phyloP scores from a whole-genome alignment of 2,329 filamentous ascomycete species.

The Cyclaneusma minus region DNA sequence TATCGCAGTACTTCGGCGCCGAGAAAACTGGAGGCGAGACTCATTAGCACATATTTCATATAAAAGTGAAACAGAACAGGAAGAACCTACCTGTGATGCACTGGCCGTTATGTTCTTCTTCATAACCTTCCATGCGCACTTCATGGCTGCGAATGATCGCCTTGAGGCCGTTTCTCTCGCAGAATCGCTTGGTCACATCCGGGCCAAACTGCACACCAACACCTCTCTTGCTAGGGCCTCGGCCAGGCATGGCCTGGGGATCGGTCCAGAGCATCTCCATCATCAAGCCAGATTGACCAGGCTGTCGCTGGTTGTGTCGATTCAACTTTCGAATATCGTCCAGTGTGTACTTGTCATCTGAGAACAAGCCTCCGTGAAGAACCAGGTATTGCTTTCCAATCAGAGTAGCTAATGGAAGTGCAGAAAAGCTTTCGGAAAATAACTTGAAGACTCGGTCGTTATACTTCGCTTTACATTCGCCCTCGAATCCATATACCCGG shows the following conservation, averaged over 20 bases:
- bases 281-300: conserved; percentile 88
- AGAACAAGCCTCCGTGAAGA: conserved; percentile 90
- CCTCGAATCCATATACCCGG: conserved; percentile 93
- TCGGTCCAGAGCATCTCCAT: conserved; percentile 99
- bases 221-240: conserved; percentile 89
- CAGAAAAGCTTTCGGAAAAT: conserved; percentile 96
- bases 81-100: conserved; percentile 79
- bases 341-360: conserved; percentile 79
- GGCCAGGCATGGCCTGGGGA: conserved; percentile 70
- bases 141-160: conserved; percentile 96
- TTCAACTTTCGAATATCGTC: conserved; percentile 91
- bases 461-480: conserved; percentile 96
- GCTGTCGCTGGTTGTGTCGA: conserved; percentile 79
- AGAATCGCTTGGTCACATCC: conserved; percentile 91
- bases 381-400: conserved; percentile 85
- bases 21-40: conserved; percentile 58
- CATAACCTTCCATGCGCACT: conserved; percentile 98
- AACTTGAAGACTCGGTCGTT: conserved; percentile 79
- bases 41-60: conserved; percentile 9
- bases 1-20: conserved; percentile 92
- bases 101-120: conserved; percentile 87
- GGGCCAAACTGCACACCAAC: conserved; percentile 95
- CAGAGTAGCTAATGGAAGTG: conserved; percentile 78
- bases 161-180: conserved; percentile 85
- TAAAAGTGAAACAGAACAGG: conserved; percentile 1